These are phyloP conservation scores for Cyclotella distinguenda DNA, from an alignment of 108 stramenopile genomes.

Conservation along the genomic window DNA sequence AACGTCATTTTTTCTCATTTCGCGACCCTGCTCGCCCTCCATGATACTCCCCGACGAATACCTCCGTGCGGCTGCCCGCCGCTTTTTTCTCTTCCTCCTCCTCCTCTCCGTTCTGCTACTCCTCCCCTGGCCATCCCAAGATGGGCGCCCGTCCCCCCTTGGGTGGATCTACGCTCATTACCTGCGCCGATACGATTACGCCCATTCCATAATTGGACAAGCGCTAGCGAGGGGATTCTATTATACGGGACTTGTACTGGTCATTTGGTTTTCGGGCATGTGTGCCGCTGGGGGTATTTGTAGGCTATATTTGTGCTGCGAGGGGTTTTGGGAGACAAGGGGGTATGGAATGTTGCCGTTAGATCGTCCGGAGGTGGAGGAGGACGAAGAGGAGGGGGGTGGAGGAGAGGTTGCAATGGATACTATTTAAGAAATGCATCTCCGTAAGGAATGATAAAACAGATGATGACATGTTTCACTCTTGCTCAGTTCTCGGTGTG, in stretches of 20 bases:
- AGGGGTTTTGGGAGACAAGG: constrained; percentile 1
- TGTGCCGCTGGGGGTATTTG: constrained; percentile 7
- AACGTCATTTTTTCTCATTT: too few species aligned
- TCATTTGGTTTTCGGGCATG: constrained; percentile 2
- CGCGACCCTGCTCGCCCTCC: too few species aligned
- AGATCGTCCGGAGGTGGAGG: neutral
- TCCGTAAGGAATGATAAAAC: too few species aligned
- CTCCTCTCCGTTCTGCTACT: constrained; percentile 1
- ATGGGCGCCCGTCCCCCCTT: neutral
- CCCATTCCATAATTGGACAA: neutral
- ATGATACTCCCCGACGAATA: constrained; percentile 8
- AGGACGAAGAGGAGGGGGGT: neutral
- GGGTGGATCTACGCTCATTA: neutral
- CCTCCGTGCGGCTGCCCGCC: neutral
- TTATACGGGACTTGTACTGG: neutral
- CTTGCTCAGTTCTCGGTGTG: too few species aligned
- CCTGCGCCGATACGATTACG: neutral
- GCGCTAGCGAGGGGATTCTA: constrained; percentile 12
- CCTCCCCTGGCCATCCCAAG: neutral
- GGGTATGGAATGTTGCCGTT: constrained; percentile 4
- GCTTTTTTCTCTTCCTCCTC: constrained; percentile 8
- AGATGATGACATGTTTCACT: too few species aligned
- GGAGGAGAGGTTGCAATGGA: too few species aligned
- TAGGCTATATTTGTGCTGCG: constrained; percentile 5
- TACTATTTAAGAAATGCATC: too few species aligned